These are phyloP conservation scores for Emmonsiellopsis sp. DNA, from an alignment of 2,329 filamentous ascomycete species.

Conservation along the genomic window DNA sequence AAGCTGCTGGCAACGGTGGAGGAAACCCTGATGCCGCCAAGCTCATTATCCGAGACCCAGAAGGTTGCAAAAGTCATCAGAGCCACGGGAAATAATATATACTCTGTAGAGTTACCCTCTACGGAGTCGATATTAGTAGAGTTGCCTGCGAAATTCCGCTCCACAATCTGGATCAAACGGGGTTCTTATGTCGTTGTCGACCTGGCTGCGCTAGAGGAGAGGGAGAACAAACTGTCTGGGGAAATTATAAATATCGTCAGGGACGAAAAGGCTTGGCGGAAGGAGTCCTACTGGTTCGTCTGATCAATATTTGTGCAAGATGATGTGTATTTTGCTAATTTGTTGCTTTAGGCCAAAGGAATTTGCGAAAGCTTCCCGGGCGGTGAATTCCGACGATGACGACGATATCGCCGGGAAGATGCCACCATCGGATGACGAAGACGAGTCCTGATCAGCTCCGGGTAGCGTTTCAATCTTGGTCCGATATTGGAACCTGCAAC, in stretches of 20 bases:
- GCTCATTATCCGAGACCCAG: constrained; percentile 41
- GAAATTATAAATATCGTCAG: constrained; percentile 90
- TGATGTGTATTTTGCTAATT: constrained; percentile 7
- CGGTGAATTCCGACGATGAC: constrained; percentile 60
- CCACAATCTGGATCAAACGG: constrained; percentile 86
- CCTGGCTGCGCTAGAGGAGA: constrained; percentile 51
- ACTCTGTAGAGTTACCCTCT: constrained; percentile 63
- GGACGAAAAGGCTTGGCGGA: constrained; percentile 87
- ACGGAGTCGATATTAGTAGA: constrained; percentile 63
- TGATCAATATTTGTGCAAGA: not conserved
- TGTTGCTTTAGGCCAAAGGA: constrained; percentile 58
- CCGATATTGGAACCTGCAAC: not conserved
- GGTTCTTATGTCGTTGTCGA: constrained; percentile 83
- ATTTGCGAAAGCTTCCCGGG: constrained; percentile 58
- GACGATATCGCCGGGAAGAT: constrained; percentile 75
- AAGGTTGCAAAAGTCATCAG: constrained; percentile 68
- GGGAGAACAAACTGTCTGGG: constrained; percentile 69
- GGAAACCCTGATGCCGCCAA: constrained; percentile 55
- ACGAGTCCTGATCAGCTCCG: constrained; percentile 7
- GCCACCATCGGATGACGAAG: constrained; percentile 72
- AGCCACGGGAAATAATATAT: constrained; percentile 82
- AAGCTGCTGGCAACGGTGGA: constrained; percentile 68
- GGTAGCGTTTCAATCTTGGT: not conserved
- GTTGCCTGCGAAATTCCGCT: constrained; percentile 75
- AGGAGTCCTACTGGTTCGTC: constrained; percentile 71